phyloP scores from a whole-genome alignment of 192 early-diverging fungal genomes.

The Coemansia sp. region DNA sequence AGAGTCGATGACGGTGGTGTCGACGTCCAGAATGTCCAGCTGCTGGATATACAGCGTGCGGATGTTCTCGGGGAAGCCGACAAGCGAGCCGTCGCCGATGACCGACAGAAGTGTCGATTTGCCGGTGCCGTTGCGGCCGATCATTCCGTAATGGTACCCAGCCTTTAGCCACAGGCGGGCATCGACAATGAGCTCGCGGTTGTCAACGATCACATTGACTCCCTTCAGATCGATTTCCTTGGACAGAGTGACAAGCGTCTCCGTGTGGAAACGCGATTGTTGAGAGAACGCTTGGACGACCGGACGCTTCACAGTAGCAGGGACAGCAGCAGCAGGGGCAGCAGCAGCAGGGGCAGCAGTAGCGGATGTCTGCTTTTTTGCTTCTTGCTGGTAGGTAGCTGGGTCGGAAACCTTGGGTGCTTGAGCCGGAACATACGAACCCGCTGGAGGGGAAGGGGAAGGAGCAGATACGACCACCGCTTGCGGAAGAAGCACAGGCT shows the following conservation, averaged over 20 bases:
- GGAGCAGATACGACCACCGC: neutral
- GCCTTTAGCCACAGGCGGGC: slow-evolving; percentile 75
- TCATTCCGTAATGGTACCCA: slow-evolving; percentile 79
- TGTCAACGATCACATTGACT: slow-evolving; percentile 78
- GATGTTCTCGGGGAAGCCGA: slow-evolving; percentile 85
- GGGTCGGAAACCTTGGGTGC: neutral
- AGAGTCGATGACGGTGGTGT: slow-evolving; percentile 60
- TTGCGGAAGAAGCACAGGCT: slow-evolving; percentile 18
- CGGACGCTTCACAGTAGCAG: slow-evolving; percentile 27
- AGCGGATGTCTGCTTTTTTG: slow-evolving; percentile 1
- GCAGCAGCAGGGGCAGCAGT: neutral
- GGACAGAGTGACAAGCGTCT: slow-evolving; percentile 75
- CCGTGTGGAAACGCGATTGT: slow-evolving; percentile 82
- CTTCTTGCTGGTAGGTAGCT: neutral
- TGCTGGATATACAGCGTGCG: slow-evolving; percentile 82
- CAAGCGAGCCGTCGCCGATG: slow-evolving; percentile 78
- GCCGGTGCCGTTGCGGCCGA: slow-evolving; percentile 92
- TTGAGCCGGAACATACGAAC: neutral
- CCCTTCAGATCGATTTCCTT: slow-evolving; percentile 80
- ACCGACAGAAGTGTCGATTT: slow-evolving; percentile 96
- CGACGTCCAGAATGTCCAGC: slow-evolving; percentile 62
- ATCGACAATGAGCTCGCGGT: slow-evolving; percentile 70
- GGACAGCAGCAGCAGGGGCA: neutral
- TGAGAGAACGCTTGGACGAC: slow-evolving; percentile 72
- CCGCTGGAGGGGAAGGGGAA: neutral